Percentiles rank a stretch among this genome's conserved stretches.
Conservation (phyloP, 2,329 filamentous ascomycete species). For the Helotiales sp. region DNA sequence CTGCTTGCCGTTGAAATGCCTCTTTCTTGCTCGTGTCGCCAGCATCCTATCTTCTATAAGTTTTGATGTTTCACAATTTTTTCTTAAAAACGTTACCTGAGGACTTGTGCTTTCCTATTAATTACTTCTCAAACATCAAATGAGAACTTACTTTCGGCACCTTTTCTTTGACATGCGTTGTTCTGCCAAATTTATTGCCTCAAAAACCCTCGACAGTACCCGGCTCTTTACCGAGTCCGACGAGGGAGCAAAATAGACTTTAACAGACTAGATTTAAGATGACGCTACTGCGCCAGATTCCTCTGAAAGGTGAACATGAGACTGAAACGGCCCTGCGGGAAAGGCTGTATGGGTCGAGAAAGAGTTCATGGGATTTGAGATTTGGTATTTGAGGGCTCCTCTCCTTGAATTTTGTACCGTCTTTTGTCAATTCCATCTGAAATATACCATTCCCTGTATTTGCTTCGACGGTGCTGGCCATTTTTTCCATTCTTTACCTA, state of each 20-base stretch:
- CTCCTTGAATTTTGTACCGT: not conserved
- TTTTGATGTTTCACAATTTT: no score
- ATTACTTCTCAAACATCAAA: no score
- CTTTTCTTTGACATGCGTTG: no score
- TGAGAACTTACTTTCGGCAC: no score
- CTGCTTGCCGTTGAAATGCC: no score
- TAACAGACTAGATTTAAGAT: not conserved
- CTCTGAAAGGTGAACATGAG: constrained; percentile 17
- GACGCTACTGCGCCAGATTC: constrained; percentile 16
- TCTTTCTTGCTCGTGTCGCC: no score
- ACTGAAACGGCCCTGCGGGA: constrained; percentile 1
- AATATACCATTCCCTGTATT: not conserved
- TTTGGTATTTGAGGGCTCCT: not conserved
- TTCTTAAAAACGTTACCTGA: no score
- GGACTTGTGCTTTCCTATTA: no score
- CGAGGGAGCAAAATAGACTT: not conserved
- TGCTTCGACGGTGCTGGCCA: not conserved
- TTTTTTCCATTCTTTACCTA: not conserved
- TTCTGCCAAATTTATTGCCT: no score
- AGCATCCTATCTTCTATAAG: no score
- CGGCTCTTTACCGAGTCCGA: not conserved
- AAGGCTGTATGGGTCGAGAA: not conserved
- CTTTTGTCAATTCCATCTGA: not conserved
- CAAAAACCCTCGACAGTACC: no score
- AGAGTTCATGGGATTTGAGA: not conserved